phyloP scores from a whole-genome alignment of 2,329 filamentous ascomycete genomes.

The Cladophialophora bantiana region DNA sequence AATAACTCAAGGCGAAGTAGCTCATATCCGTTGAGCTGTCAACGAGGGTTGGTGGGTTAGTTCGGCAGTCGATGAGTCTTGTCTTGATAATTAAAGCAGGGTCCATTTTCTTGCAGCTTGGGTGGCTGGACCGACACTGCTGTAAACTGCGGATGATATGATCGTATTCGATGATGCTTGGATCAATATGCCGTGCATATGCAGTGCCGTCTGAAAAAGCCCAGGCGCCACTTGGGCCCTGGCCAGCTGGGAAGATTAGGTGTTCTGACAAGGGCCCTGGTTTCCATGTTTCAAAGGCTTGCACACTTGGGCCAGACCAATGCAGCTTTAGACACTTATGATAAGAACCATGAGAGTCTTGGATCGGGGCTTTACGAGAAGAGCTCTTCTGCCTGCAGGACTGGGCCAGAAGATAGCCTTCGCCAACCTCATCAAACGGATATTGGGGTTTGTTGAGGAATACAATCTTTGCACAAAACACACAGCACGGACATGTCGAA shows the following conservation, averaged over 20 bases:
- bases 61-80: slow-evolving; percentile 5
- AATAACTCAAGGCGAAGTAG: slow-evolving; percentile 10
- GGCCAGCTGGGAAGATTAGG: slow-evolving; percentile 10
- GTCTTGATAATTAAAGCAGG: background rate
- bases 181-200: background rate
- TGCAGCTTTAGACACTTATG: slow-evolving; percentile 9
- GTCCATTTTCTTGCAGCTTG: background rate
- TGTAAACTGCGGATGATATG: slow-evolving; percentile 2
- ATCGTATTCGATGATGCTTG: background rate
- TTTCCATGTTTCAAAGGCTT: slow-evolving; percentile 5
- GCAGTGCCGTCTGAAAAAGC: background rate
- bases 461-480: slow-evolving; percentile 10
- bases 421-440: background rate
- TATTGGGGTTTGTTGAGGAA: slow-evolving; percentile 11
- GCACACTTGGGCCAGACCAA: slow-evolving; percentile 7
- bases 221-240: background rate
- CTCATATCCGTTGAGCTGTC: background rate
- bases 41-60: background rate
- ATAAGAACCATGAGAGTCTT: background rate
- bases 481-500: slow-evolving; percentile 8
- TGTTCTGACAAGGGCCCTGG: slow-evolving; percentile 11
- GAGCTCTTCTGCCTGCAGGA: background rate
- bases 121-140: slow-evolving; percentile 6
- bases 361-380: background rate
- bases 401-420: slow-evolving; percentile 2